Evolutionary conservation across 176 grass and related monocot genomes (phyloP), one percentile per base, ranked within the genome.

Genomic region (Phoenix roebelenii): DNA sequence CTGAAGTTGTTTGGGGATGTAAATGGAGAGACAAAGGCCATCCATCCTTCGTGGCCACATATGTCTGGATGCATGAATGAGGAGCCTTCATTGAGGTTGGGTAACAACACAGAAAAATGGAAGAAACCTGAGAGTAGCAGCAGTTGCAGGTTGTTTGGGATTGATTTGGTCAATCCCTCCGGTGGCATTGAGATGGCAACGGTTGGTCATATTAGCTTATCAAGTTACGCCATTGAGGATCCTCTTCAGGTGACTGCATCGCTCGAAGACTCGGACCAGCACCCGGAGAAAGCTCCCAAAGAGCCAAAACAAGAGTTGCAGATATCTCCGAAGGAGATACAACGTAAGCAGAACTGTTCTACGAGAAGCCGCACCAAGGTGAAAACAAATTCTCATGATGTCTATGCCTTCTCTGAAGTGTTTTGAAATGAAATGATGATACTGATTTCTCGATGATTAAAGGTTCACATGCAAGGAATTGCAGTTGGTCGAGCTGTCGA

Each of bases 401-500:
- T 6, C 16, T n/a, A 63, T 18, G 7, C 25, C 54, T 26, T 50
- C 5, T 25, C 16, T 39, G 51, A 15, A 29, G 1, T 7, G 10
- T 14, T 9, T 35, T 44, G 26, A 4, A 19, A 18, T 26, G 35
- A 5, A 22, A 12, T 26, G 60, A 62, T 44, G 18, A 14, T 4
- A 7, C 44, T 62, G 20, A 62, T n/a, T 44, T 20, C 39, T 62
- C 6, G 60, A 7, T 10, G 14, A 64, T 44, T 48, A 44, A 44
- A 95, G 86, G 90, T 95, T 61, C 86, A 90, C 86, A 95, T 95
- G 83, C 80, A 90, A 81, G 90, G 86, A 68, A 79, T 81, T 72
- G 83, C 71, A 35, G 77, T 90, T 17, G 83, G 85, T 23, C 80
- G 86, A 82, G 90, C 86, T 51, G 71, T 95, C 7, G 90, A 90